These are phyloP conservation scores for Ceratocystis colombiana DNA, from an alignment of 2,329 filamentous ascomycete genomes.

Conservation along the genomic window DNA sequence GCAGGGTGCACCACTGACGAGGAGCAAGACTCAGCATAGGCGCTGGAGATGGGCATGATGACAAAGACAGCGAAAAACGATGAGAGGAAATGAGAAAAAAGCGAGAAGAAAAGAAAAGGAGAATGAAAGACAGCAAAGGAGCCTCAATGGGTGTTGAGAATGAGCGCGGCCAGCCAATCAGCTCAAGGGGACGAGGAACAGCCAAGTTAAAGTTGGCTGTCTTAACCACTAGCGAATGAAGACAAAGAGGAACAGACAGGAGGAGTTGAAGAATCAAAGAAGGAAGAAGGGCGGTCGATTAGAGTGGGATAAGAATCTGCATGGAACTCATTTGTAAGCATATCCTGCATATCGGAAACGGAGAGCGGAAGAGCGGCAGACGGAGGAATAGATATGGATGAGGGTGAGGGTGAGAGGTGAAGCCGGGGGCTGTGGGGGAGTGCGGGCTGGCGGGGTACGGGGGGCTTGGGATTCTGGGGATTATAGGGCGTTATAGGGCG, in stretches of 20 bases:
- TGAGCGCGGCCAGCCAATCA: slow-evolving; percentile 15
- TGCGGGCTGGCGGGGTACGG: not conserved
- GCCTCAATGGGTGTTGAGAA: slow-evolving; percentile 5
- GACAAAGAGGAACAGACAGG: not conserved
- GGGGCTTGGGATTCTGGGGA: not conserved
- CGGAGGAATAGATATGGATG: no score
- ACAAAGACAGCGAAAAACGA: slow-evolving; percentile 23
- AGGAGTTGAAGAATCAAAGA: not conserved
- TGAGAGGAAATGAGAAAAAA: slow-evolving; percentile 16
- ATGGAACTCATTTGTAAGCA: not conserved
- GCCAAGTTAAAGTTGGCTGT: no score
- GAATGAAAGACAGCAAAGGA: not conserved
- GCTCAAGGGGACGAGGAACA: not conserved
- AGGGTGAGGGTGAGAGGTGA: not conserved
- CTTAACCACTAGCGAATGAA: no score
- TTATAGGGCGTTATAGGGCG: not conserved
- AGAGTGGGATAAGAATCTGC: not conserved
- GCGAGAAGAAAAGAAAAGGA: slow-evolving; percentile 20
- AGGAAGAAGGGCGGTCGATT: not conserved
- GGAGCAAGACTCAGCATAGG: not conserved
- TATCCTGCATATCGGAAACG: not conserved
- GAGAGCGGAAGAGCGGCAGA: not conserved
- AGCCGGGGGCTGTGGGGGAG: not conserved
- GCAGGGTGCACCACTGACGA: slow-evolving; percentile 36
- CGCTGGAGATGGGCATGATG: not conserved